Evolutionary conservation across 2,329 filamentous ascomycete genomes (phyloP).

Genomic region (Aspergillus sp.): DNA sequence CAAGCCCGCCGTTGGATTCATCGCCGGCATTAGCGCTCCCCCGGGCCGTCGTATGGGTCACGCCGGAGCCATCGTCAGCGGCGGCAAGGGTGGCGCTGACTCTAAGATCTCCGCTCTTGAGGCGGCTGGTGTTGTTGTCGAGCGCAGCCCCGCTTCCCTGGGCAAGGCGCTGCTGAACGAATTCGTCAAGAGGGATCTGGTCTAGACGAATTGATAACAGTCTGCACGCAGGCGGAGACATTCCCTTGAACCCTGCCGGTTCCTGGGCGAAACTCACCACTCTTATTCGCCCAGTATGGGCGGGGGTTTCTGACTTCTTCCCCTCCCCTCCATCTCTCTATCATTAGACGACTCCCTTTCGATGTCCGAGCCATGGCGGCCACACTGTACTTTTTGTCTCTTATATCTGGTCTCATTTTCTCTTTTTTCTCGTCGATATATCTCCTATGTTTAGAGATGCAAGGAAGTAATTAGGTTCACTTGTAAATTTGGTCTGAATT

Average conservation of each 20-base stretch:
- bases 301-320: background rate
- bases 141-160: constrained; percentile 87
- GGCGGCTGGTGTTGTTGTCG: constrained; percentile 89
- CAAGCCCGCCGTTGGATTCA: constrained; percentile 98
- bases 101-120: constrained; percentile 97
- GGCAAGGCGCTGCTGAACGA: constrained; percentile 93
- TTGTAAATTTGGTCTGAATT: constrained; percentile 27
- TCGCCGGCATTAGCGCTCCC: constrained; percentile 95
- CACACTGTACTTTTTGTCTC: constrained; percentile 26
- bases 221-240: constrained; percentile 2
- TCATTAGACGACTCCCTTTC: constrained; percentile 12
- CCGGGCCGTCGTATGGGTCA: constrained; percentile 98
- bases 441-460: constrained; percentile 36
- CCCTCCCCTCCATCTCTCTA: background rate
- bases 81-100: constrained; percentile 96
- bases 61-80: constrained; percentile 95
- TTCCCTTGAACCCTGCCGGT: constrained; percentile 2
- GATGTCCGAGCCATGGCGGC: constrained; percentile 19
- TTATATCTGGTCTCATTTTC: constrained; percentile 12
- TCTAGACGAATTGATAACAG: constrained; percentile 59
- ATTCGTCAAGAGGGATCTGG: constrained; percentile 93
- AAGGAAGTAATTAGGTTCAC: constrained; percentile 38
- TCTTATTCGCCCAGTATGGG: background rate
- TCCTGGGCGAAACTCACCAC: background rate
- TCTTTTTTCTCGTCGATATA: constrained; percentile 23